Conservation (phyloP, 2,329 filamentous ascomycete genomes). For the Kalmusia sp. region DNA sequence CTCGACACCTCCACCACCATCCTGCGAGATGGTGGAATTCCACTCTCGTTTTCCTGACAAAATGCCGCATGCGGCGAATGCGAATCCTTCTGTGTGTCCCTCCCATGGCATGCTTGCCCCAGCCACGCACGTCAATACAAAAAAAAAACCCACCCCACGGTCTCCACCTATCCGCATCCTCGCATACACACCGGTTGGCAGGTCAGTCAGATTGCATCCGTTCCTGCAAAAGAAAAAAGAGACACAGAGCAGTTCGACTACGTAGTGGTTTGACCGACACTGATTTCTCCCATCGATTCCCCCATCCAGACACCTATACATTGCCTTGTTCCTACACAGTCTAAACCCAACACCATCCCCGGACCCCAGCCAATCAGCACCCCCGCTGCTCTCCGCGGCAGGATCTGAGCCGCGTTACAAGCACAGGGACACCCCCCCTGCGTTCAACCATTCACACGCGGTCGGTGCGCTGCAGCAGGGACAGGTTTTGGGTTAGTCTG, state of each 20-base stretch:
- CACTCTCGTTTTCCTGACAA: neutral
- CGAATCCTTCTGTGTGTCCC: neutral
- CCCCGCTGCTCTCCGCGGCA: neutral
- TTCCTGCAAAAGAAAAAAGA: too few species aligned
- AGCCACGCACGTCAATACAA: too few species aligned
- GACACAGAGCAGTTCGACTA: too few species aligned
- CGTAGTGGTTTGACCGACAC: too few species aligned
- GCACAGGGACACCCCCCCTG: neutral
- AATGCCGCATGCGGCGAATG: neutral
- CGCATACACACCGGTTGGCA: too few species aligned
- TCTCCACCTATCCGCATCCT: too few species aligned
- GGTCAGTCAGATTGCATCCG: too few species aligned
- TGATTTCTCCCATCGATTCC: neutral
- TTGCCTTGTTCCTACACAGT: neutral
- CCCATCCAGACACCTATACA: neutral
- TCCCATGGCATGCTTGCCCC: too few species aligned
- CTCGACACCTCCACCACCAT: neutral
- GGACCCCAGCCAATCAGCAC: neutral
- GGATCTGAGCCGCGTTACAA: conserved; percentile 9
- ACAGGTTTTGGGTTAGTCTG: neutral
- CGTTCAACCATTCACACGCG: neutral
- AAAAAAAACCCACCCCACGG: too few species aligned
- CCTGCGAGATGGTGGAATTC: too few species aligned
- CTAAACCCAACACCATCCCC: neutral
- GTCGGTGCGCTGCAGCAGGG: neutral